These are phyloP conservation scores for Calonectria hongkongensis DNA, from an alignment of 2,329 filamentous ascomycete genomes.

Conservation along the genomic window DNA sequence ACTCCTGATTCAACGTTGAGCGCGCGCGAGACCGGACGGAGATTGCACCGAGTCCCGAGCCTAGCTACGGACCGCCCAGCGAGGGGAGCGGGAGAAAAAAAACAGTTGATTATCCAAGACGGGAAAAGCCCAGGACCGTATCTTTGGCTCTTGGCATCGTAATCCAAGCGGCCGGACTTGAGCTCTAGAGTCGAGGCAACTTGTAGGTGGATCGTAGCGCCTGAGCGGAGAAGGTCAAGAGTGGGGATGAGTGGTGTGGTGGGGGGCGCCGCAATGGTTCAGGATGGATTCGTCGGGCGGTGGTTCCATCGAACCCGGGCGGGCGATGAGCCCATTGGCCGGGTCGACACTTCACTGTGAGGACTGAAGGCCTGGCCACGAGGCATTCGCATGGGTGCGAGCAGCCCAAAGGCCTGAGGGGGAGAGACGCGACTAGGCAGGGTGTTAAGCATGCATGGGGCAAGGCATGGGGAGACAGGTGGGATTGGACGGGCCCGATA, in stretches of 20 bases:
- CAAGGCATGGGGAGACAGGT: conserved; percentile 13
- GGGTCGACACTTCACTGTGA: conserved; percentile 39
- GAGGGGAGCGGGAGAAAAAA: neutral
- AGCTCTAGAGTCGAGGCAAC: conserved; percentile 33
- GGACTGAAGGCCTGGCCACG: conserved; percentile 42
- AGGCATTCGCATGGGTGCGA: conserved; percentile 35
- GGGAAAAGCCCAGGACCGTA: conserved; percentile 6
- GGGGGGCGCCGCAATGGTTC: conserved; percentile 41
- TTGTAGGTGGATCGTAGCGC: conserved; percentile 27
- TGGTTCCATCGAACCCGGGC: conserved; percentile 49
- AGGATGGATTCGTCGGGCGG: conserved; percentile 41
- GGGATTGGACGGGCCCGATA: conserved; percentile 34
- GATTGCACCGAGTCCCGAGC: conserved; percentile 15
- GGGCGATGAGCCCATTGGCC: conserved; percentile 49
- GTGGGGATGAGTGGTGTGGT: conserved; percentile 48
- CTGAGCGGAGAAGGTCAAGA: conserved; percentile 26
- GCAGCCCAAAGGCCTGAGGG: conserved; percentile 14
- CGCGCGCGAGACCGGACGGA: neutral
- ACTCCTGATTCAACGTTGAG: conserved; percentile 4
- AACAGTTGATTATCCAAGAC: conserved; percentile 3
- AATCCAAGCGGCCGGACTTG: conserved; percentile 26
- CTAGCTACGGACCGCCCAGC: neutral
- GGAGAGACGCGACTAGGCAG: conserved; percentile 18
- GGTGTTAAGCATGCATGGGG: conserved; percentile 36
- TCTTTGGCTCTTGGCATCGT: conserved; percentile 33